Conservation (phyloP, 805 yeast genomes). For the Candida tammaniensis region DNA sequence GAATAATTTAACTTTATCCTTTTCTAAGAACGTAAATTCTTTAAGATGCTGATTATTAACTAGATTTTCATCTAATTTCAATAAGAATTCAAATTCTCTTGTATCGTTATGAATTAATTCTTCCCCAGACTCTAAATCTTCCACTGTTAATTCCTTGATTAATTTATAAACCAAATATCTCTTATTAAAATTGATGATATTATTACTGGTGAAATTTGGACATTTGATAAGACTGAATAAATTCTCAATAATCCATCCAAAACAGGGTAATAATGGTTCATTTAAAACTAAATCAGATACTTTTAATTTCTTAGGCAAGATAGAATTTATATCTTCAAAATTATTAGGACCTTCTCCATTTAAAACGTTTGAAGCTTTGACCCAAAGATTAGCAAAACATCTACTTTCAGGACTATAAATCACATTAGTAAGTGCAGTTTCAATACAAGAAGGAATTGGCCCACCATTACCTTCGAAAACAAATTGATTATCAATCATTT, state of each 20-base stretch:
- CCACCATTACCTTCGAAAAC: slow-evolving; percentile 32
- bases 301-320: slow-evolving; percentile 29
- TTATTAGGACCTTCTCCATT: slow-evolving; percentile 8
- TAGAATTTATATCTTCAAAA: slow-evolving; percentile 26
- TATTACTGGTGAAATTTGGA: slow-evolving; percentile 70
- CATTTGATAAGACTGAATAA: slow-evolving; percentile 60
- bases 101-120: slow-evolving; percentile 30
- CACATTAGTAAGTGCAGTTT: slow-evolving; percentile 71
- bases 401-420: slow-evolving; percentile 81
- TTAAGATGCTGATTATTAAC: slow-evolving; percentile 31
- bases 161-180: slow-evolving; percentile 38
- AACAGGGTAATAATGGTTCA: slow-evolving; percentile 70
- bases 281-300: slow-evolving; percentile 27
- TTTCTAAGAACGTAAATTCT: slow-evolving; percentile 30
- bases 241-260: slow-evolving; percentile 88
- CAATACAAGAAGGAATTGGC: slow-evolving; percentile 76
- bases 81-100: slow-evolving; percentile 51
- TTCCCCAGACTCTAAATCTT: slow-evolving; percentile 20
- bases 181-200: slow-evolving; percentile 82
- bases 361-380: slow-evolving; percentile 44
- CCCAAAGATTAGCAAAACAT: slow-evolving; percentile 66
- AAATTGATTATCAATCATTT: slow-evolving; percentile 54
- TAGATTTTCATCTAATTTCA: slow-evolving; percentile 41
- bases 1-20: slow-evolving; percentile 27
- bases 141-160: slow-evolving; percentile 37